phyloP scores from a whole-genome alignment of 306 rosid genomes.

The Quercus berberidifolia region DNA sequence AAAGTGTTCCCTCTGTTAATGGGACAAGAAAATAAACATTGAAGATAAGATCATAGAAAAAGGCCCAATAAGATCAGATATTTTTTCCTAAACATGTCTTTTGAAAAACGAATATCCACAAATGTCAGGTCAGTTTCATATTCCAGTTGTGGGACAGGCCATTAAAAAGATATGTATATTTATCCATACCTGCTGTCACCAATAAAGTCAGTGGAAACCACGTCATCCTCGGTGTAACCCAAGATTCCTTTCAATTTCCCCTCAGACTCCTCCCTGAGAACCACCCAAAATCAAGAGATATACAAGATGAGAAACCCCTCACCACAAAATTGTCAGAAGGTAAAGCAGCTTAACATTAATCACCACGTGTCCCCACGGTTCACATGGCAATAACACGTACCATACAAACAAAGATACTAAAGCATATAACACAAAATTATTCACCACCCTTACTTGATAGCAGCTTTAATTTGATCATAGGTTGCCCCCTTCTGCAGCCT shows the following conservation, averaged over 20 bases:
- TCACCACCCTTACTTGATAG: constrained; percentile 55
- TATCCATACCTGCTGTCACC: constrained; percentile 58
- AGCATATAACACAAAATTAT: background rate
- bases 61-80: background rate
- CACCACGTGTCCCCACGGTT: background rate
- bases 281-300: background rate
- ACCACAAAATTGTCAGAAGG: background rate
- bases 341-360: background rate
- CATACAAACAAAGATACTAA: background rate
- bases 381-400: background rate
- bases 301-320: background rate
- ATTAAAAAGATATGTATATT: no score
- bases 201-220: constrained; percentile 66
- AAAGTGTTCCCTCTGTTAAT: no score
- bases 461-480: constrained; percentile 54
- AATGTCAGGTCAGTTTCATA: no score
- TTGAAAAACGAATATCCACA: background rate
- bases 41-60: background rate
- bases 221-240: constrained; percentile 74
- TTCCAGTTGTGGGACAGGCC: no score
- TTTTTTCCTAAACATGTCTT: background rate
- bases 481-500: constrained; percentile 55
- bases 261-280: constrained; percentile 67
- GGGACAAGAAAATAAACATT: no score
- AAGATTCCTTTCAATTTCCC: constrained; percentile 73